Base-by-base conservation (phyloP, 257 asterid genomes). In the Scutellaria minor region DNA sequence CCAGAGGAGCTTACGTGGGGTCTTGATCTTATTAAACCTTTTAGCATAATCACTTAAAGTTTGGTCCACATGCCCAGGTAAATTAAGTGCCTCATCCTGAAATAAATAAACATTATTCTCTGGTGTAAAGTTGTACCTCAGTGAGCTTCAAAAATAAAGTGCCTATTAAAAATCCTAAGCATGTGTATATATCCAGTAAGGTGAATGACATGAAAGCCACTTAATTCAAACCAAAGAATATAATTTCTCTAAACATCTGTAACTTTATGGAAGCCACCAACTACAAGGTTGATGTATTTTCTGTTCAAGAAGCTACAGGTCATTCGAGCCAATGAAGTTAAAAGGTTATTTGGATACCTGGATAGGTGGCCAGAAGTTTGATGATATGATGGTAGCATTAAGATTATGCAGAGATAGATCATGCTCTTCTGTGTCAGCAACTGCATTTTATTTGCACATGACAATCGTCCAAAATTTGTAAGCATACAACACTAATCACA, bases 291-390 rank as follows among this genome's bases (percentile, higher is more conserved):
- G 31, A 66, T 14, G 54, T 37, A 6, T 35, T 59, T 52, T 37
- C 7, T 60, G 11, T 60, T 45, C 22, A 59, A 69, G 60, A 80
- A 48, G 69, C 72, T 53, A 51, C 47, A 45, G 20, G 57, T 53
- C 9, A 41, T 8, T 47, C 20, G 40, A 57, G 71, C 61, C 60
- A 69, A 57, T 70, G 69, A 56, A 50, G 44, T 65, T 52, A 69
- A 53, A 18, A 58, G 54, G 71, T 54, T 80, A 42, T 35, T 42
- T 11, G 50, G 62, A 61, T 80, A 94, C 98, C 99, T 91, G 99
- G 88, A 94, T 94, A 58, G 98, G 90, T 77, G 99, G 99, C 99
- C 99, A 94, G 87, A 94, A 94, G 78, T 94, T 94, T 61, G 99
- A 83, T 2, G 99, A 94, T 74, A 94, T 84, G 66, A 94, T 92